These are phyloP conservation scores for Fraxinus angustifolia DNA, from an alignment of 305 asterid genomes.

Conservation along the genomic window DNA sequence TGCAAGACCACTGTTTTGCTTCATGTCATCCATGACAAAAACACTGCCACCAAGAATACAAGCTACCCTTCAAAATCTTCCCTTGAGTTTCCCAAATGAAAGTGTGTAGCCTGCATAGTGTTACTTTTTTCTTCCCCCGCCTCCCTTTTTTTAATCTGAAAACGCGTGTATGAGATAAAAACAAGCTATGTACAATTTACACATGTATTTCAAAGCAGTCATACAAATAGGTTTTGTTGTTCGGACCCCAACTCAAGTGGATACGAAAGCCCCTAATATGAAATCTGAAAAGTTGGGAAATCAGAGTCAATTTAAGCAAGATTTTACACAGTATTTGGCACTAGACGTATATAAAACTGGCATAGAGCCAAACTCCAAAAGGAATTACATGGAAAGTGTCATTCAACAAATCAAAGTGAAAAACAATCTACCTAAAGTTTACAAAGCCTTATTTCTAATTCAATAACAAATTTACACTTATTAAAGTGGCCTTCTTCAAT, in stretches of 20 bases:
- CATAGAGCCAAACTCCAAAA: not conserved
- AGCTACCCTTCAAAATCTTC: not conserved
- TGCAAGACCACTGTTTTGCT: slow-evolving; percentile 51
- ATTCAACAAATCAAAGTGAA: not conserved
- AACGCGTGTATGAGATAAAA: not conserved
- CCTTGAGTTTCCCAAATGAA: not conserved
- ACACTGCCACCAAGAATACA: slow-evolving; percentile 7
- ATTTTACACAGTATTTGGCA: not conserved
- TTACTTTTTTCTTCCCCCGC: too few relatives aligned
- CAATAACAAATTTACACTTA: not conserved
- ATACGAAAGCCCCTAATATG: not conserved
- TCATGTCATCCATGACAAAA: slow-evolving; percentile 25
- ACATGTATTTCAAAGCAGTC: not conserved
- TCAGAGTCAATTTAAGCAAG: not conserved
- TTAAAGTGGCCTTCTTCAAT: not conserved
- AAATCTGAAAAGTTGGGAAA: not conserved
- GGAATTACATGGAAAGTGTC: not conserved
- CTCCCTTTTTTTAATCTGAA: not conserved
- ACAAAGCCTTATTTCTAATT: not conserved
- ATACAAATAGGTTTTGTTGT: not conserved
- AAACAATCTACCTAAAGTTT: not conserved
- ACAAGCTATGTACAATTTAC: not conserved
- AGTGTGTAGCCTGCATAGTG: not conserved
- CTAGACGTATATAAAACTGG: not conserved
- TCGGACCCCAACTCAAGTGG: not conserved